These are phyloP conservation scores for Aspergillus sergii DNA, from an alignment of 2,329 filamentous ascomycete genomes.

Conservation along the genomic window DNA sequence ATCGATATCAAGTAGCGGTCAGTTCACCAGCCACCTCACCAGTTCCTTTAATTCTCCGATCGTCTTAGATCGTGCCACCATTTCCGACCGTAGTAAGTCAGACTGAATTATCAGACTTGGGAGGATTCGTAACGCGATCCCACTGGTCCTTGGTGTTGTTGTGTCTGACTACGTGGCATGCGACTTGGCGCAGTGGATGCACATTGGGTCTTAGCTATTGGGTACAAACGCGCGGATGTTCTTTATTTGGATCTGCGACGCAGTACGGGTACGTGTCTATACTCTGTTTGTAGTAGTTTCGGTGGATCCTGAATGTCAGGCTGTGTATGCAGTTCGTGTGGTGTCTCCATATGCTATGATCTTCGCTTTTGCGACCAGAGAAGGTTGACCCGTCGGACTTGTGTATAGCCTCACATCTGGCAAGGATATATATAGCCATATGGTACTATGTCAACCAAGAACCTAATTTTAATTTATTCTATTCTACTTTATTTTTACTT, in stretches of 20 bases:
- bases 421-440: not conserved
- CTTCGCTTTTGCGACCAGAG: not conserved
- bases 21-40: slow-evolving; percentile 1
- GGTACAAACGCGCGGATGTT: not conserved
- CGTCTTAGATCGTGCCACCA: not conserved
- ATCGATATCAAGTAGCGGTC: slow-evolving; percentile 2
- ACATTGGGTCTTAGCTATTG: not conserved
- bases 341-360: not conserved
- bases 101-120: not conserved
- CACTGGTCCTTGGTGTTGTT: not conserved
- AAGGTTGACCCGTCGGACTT: not conserved
- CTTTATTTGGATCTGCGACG: not conserved
- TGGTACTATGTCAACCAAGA: not conserved
- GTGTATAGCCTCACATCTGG: not conserved
- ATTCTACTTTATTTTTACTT: not conserved
- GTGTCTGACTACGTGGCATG: slow-evolving; percentile 4
- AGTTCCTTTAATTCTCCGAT: not conserved
- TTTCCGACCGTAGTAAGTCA: not conserved
- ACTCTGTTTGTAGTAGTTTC: not conserved
- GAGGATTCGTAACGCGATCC: not conserved
- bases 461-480: too few species aligned
- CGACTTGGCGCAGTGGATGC: not conserved
- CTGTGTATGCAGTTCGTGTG: not conserved
- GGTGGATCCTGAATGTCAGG: not conserved
- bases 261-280: not conserved